phyloP scores from a whole-genome alignment of 768 basidiomycete genomes.

The Gymnopilus dilepis region DNA sequence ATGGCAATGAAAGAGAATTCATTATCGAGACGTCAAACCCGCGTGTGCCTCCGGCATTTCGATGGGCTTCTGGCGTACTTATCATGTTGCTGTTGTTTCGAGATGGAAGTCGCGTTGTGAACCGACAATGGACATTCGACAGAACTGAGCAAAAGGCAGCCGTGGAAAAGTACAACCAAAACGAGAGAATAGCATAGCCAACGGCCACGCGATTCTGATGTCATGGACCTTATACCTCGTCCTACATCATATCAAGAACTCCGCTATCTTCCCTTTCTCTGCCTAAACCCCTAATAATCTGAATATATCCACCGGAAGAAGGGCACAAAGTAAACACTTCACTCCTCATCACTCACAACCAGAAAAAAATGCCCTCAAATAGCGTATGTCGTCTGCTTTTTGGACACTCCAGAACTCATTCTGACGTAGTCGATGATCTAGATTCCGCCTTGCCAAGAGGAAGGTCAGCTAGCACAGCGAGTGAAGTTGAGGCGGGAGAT shows the following conservation, averaged over 20 bases:
- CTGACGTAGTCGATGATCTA: no score
- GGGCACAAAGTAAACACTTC: no score
- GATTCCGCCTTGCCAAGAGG: slow-evolving; percentile 15
- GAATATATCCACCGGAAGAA: no score
- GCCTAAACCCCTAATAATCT: no score
- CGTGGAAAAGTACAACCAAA: no score
- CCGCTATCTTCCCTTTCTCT: not conserved
- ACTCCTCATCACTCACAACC: not conserved
- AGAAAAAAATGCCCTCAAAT: not conserved
- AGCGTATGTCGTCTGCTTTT: not conserved
- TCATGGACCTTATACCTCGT: not conserved
- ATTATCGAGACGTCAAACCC: not conserved
- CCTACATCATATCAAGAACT: not conserved
- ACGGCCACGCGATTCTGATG: not conserved
- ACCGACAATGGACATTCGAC: no score
- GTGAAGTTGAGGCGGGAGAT: no score
- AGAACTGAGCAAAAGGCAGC: no score
- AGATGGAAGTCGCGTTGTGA: no score
- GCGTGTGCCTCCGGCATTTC: not conserved
- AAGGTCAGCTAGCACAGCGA: not conserved
- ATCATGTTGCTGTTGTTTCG: not conserved
- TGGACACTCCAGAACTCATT: slow-evolving; percentile 6
- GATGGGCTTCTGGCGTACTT: not conserved
- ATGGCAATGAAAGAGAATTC: not conserved
- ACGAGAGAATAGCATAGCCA: not conserved